A percentile compares a stretch with the other conserved stretches of the same genome.
phyloP scores from a whole-genome alignment of 2,329 filamentous ascomycete genomes.

The Pseudohalonectria lignicola region DNA sequence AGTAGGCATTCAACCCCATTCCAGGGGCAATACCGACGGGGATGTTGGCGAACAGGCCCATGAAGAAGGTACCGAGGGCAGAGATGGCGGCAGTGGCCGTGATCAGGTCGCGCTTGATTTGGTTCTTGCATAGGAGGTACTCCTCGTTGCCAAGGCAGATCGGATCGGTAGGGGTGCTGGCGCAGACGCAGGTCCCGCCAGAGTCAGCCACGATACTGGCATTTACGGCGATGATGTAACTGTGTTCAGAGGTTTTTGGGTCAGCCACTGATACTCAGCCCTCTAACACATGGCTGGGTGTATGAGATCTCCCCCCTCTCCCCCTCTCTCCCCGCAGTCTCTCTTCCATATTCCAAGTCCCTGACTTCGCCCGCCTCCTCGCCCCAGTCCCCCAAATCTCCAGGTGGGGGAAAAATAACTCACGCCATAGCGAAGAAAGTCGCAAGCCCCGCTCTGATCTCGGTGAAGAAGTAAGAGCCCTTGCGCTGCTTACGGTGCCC shows the following conservation, averaged over 20 bases:
- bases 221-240: slow-evolving; percentile 43
- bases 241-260: slow-evolving; percentile 2
- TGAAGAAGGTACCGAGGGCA: slow-evolving; percentile 67
- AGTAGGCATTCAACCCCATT: slow-evolving; percentile 82
- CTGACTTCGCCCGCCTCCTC: no score
- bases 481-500: slow-evolving; percentile 60
- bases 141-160: slow-evolving; percentile 42
- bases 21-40: slow-evolving; percentile 63
- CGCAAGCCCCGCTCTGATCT: slow-evolving; percentile 71
- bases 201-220: slow-evolving; percentile 46
- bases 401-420: not conserved
- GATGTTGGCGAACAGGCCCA: slow-evolving; percentile 75
- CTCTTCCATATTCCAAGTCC: not conserved
- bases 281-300: not conserved
- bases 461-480: slow-evolving; percentile 69
- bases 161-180: slow-evolving; percentile 34
- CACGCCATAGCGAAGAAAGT: slow-evolving; percentile 58
- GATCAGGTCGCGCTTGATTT: slow-evolving; percentile 66
- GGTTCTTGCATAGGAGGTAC: slow-evolving; percentile 52
- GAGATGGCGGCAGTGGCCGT: slow-evolving; percentile 79
- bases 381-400: no score
- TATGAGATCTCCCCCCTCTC: not conserved
- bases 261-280: not conserved
- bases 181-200: slow-evolving; percentile 69
- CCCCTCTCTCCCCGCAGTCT: not conserved